A percentile compares a stretch with the other conserved stretches of the same genome.
phyloP scores from a whole-genome alignment of 2,329 filamentous ascomycete species.

The Diaporthe vaccinii region DNA sequence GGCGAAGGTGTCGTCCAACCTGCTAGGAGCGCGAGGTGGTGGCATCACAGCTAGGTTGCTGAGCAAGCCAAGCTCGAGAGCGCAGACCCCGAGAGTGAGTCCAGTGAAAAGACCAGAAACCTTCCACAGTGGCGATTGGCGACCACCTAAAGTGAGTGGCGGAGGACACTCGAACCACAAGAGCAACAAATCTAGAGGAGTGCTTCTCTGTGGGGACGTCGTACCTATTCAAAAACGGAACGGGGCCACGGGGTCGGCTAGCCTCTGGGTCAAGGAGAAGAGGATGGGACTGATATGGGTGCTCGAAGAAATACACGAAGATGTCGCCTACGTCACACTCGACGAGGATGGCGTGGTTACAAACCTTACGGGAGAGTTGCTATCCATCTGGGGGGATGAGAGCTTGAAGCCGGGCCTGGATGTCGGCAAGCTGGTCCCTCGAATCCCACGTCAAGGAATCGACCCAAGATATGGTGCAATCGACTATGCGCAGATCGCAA shows the following conservation, averaged over 20 bases:
- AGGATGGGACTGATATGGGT: slow-evolving; percentile 96
- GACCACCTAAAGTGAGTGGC: slow-evolving; percentile 63
- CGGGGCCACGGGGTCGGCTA: slow-evolving; percentile 90
- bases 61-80: slow-evolving; percentile 80
- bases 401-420: slow-evolving; percentile 77
- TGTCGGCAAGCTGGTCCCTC: slow-evolving; percentile 83
- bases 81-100: slow-evolving; percentile 67
- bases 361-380: slow-evolving; percentile 80
- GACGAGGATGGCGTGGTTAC: slow-evolving; percentile 83
- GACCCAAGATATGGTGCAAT: slow-evolving; percentile 78
- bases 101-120: slow-evolving; percentile 72
- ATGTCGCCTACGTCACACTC: slow-evolving; percentile 82
- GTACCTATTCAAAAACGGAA: slow-evolving; percentile 98
- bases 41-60: slow-evolving; percentile 91
- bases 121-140: slow-evolving; percentile 69
- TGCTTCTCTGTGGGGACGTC: slow-evolving; percentile 96
- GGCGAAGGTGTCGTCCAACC: slow-evolving; percentile 57
- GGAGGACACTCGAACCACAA: slow-evolving; percentile 71
- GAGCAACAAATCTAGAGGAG: slow-evolving; percentile 76
- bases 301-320: slow-evolving; percentile 96
- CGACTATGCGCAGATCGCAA: slow-evolving; percentile 81
- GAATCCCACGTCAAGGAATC: slow-evolving; percentile 82
- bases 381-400: slow-evolving; percentile 87
- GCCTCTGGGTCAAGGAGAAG: slow-evolving; percentile 99
- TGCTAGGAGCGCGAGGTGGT: slow-evolving; percentile 78